phyloP scores from a whole-genome alignment of 371 early-diverging fungal species.

The Fennellomyces sp. region DNA sequence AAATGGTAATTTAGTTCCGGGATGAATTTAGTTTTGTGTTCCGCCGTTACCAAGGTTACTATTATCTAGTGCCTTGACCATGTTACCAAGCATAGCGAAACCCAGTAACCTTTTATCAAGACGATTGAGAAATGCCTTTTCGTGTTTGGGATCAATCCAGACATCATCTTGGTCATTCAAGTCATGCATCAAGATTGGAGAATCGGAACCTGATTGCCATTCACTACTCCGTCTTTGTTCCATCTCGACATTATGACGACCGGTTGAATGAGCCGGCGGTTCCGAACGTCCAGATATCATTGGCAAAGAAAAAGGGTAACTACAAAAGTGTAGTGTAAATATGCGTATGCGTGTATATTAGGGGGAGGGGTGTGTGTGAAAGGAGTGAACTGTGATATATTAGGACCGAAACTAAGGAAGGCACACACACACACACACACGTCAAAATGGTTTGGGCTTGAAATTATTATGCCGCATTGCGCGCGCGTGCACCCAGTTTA shows the following conservation, averaged over 20 bases:
- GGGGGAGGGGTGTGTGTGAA: no score
- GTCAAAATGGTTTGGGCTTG: background rate
- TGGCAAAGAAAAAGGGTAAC: background rate
- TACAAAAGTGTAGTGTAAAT: background rate
- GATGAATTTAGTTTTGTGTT: background rate
- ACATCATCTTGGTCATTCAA: background rate
- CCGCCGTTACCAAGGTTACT: constrained; percentile 34
- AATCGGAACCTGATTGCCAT: background rate
- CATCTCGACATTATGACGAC: no score
- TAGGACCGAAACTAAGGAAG: no score
- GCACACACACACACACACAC: no score
- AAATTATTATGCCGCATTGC: background rate
- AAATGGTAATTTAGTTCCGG: background rate
- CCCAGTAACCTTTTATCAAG: constrained; percentile 38
- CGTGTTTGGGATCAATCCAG: constrained; percentile 16
- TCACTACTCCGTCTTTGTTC: background rate
- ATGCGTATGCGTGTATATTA: no score
- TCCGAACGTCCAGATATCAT: background rate
- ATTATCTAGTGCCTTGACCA: constrained; percentile 46
- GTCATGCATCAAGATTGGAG: background rate
- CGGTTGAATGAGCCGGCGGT: background rate
- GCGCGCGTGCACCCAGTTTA: no score
- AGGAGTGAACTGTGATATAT: no score
- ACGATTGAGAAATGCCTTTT: constrained; percentile 30
- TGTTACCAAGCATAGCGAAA: constrained; percentile 51